Evolutionary conservation across 306 rosid genomes (phyloP), one percentile per base, ranked within the genome.

Genomic region (Acacia confusa): DNA sequence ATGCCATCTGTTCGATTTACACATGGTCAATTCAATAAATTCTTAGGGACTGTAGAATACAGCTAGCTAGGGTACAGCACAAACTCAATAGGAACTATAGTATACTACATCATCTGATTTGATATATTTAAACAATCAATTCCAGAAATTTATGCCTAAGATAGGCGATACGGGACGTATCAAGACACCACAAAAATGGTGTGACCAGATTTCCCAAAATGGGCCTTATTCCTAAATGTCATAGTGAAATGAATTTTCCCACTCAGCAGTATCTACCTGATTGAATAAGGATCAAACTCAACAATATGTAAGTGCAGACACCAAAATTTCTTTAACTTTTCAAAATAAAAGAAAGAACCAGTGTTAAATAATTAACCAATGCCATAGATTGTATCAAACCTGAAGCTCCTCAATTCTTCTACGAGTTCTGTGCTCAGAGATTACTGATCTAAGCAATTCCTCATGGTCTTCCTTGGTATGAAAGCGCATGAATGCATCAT

Each of bases 381-480:
- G 71, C 34, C 80, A 81, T 66, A 14, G 34, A 72, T 72, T 47
- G 80, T 60, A 84, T 75, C 92, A 80, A 72, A 95, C 99, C 99
- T 95, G 91, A 16, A 93, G 96, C 64, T 92, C 99, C 84, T 83
- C 90, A 91, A 93, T 78, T 87, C 96, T 88, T 88, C 81, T 93
- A n/a, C 69, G 75, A 50, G 87, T 83, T 66, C 93, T 88, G 65
- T 95, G 94, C 84, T 92, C 96, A 4, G 86, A 64, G 61, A 95
- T 85, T 74, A 86, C 85, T 16, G 90, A 82, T 72, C 78, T 84
- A 57, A 95, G 89, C 83, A 93, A 84, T 50, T 95, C 99, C 19
- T 90, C 87, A 10, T 95, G 98, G 19, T 90, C 94, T 83, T 95
- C 98, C 89, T 93, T 93, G 69, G 94, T 30, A 89, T 87, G 98